These are phyloP conservation scores for Saposhnikovia divaricata DNA, from an alignment of 129 eudicot species.

Conservation along the genomic window DNA sequence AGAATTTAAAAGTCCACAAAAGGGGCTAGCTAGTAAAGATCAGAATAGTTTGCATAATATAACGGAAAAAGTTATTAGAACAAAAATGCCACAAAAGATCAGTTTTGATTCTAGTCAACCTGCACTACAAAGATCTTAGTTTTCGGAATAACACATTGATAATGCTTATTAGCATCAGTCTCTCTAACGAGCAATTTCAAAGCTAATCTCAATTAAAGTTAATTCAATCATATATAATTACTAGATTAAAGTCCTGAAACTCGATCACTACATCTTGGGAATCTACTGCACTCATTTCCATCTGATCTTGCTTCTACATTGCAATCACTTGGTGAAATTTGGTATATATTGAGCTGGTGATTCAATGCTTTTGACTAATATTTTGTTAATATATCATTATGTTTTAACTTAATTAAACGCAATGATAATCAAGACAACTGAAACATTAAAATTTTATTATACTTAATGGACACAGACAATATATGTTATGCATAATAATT, in stretches of 20 bases:
- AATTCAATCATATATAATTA: neutral
- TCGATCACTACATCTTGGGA: too few relatives aligned
- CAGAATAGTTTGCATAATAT: neutral
- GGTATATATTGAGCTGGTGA: too few relatives aligned
- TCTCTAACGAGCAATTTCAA: too few relatives aligned
- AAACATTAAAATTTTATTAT: neutral
- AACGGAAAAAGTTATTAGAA: neutral
- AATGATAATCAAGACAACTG: neutral
- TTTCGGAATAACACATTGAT: too few relatives aligned
- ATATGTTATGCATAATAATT: neutral
- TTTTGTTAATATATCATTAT: too few relatives aligned
- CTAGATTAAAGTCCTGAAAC: neutral
- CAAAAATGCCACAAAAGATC: neutral
- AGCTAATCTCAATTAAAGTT: neutral
- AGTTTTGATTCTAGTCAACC: too few relatives aligned
- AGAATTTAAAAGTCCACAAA: slow-evolving; percentile 1
- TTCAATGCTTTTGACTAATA: neutral
- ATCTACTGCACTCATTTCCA: too few relatives aligned
- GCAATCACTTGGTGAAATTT: too few relatives aligned
- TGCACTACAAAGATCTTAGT: too few relatives aligned
- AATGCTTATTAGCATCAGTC: too few relatives aligned
- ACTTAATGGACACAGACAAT: neutral
- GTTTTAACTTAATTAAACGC: too few relatives aligned
- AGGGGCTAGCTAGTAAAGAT: neutral
- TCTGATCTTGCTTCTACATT: too few relatives aligned